Base-by-base conservation (phyloP, 371 early-diverging fungal genomes). In the Mycotypha africana region DNA sequence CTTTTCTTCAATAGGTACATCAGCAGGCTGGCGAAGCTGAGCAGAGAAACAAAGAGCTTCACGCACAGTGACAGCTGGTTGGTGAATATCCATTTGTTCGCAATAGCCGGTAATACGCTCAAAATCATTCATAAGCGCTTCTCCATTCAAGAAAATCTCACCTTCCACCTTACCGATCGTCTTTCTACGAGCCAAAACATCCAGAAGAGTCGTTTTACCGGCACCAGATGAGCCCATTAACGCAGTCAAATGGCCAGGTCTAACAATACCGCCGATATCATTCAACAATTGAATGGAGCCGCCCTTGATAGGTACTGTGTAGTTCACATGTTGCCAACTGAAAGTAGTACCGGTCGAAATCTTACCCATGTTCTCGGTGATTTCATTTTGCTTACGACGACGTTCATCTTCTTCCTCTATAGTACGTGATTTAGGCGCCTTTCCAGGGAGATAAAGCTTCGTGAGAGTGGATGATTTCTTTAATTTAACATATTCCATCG, bases 171-270 rank as follows among this genome's bases (percentile, higher is more conserved):
- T 82, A 32, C 90, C 90, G 38, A 78, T 76, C 16, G 84, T 88
- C 68, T 88, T 87, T 53, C 89, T 80, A 56, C 77, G 76, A 24
- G 89, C 84, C 16, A 88, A 65, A 0, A 90, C 76, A 68, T 95
- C 93, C 53, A 91, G 53, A 2, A 93, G 70, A 3, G 93, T 89
- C 0, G 92, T 88, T 64, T 95, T 95, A 39, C 95, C 95, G 24
- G 89, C 85, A 47, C 92, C 92, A 22, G 85, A 84, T 7, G 86
- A 76, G 22, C 92, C 92, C 85, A 93, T 84, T 10, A 93, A 57
- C 4, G 92, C 94, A 47, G 37, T 71, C 70, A 86, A 59, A 15
- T 75, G 70, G 24, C 88, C 88, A 0, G 84, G 81, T 41, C 76
- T 75, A 38, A 85, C 68, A 35, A 77, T 70, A 25, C 71, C 65